Evolutionary conservation across 1,284 basidiomycete species (phyloP).

Genomic region (Agroathelia rolfsii): DNA sequence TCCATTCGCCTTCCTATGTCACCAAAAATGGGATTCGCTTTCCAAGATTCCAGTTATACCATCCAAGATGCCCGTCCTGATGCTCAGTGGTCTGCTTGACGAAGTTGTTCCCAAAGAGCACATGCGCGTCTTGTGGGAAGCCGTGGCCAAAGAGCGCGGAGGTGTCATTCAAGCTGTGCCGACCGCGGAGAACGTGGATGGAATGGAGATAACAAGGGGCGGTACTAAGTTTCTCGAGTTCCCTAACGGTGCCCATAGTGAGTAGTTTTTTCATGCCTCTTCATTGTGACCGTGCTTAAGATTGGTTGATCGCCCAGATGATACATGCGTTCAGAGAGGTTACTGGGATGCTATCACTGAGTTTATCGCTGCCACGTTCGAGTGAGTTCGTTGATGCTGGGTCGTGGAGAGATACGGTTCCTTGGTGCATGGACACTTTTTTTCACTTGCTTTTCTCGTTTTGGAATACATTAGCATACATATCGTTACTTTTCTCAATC

Average conservation of each 20-base stretch:
- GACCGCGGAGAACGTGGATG: slow-evolving; percentile 20
- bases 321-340: slow-evolving; percentile 56
- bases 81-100: slow-evolving; percentile 75
- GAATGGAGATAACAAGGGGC: slow-evolving; percentile 29
- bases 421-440: no score
- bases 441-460: no score
- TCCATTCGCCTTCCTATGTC: slow-evolving; percentile 75
- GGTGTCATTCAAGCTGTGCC: slow-evolving; percentile 10
- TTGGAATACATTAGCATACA: no score
- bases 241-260: slow-evolving; percentile 59
- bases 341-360: slow-evolving; percentile 57
- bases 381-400: no score
- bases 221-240: slow-evolving; percentile 55
- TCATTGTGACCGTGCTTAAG: slow-evolving; percentile 5
- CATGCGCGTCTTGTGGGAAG: slow-evolving; percentile 71
- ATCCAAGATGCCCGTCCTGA: slow-evolving; percentile 67
- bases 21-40: slow-evolving; percentile 85
- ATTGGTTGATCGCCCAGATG: slow-evolving; percentile 32
- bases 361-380: no score
- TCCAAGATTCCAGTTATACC: slow-evolving; percentile 65
- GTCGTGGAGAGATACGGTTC: no score
- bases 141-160: slow-evolving; percentile 40
- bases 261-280: slow-evolving; percentile 17
- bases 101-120: slow-evolving; percentile 81
- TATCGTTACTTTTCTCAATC: no score